Evolutionary conservation across 306 rosid species (phyloP), one percentile per base, ranked within the genome.

Genomic region (Vigna unguiculata): DNA sequence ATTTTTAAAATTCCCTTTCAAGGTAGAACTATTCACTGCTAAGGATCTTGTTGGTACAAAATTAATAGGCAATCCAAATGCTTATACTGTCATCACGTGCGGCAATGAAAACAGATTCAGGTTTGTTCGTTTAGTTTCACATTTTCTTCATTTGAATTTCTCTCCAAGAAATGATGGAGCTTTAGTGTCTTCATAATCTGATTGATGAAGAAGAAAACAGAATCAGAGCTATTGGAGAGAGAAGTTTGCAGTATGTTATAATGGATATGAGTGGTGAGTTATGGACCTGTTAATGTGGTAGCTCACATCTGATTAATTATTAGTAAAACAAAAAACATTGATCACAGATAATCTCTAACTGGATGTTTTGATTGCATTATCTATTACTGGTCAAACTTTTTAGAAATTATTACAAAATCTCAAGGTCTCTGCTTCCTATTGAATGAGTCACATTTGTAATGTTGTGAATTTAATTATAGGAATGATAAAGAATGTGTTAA

Each of bases 1-100:
- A 36, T 36, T 59, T 70, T 78, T 14, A 20, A 9, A 20, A 69
- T 75, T 75, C 8, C 75, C 32, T 81, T 69, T 90, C 76, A 88
- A 94, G 98, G 62, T 94, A 87, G 96, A 92, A 82, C 83, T 94
- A 72, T 83, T 94, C 90, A 96, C 98, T 69, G 98, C 98, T 46
- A 94, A 94, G 83, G 92, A 91, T 82, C 91, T 94, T 15, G 71
- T 92, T 53, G 96, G 93, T 79, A 96, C 98, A 61, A 94, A 90
- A 84, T 81, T 94, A 72, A 94, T 90, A 87, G 93, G 96, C 80
- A 90, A 91, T 2, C 90, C 97, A 2, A 95, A 92, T 85, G 97
- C 98, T 36, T 94, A 92, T 85, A 96, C 85, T 69, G 86, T 94
- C 78, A 94, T 94, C 76, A 94, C 90, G 3, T 94, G 98, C 53